A percentile compares a stretch with the other conserved stretches of the same genome.
phyloP scores from a whole-genome alignment of 805 yeast genomes.

The Cyberlindnera maritima region DNA sequence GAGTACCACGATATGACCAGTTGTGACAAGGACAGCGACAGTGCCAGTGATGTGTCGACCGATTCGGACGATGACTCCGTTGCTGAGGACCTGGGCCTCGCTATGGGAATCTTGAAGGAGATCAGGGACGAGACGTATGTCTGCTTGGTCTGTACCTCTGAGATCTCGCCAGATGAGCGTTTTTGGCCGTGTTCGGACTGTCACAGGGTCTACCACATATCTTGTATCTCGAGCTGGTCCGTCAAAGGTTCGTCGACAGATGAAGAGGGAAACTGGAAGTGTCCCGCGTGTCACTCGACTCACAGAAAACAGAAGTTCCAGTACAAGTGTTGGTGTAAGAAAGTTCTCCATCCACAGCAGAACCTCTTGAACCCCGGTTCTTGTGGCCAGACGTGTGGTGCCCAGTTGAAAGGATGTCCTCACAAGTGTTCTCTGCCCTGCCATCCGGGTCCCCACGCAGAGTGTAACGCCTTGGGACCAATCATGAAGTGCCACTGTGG shows the following conservation, averaged over 20 bases:
- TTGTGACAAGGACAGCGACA: background rate
- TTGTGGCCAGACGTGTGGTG: constrained; percentile 81
- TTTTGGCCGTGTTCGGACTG: constrained; percentile 83
- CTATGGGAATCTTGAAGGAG: constrained; percentile 46
- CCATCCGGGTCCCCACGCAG: constrained; percentile 88
- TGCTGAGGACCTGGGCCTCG: constrained; percentile 28
- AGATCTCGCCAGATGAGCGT: constrained; percentile 59
- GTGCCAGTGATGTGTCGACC: background rate
- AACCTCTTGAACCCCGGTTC: constrained; percentile 71
- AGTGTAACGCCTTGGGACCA: constrained; percentile 79
- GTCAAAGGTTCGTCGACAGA: constrained; percentile 66
- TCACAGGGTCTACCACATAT: constrained; percentile 79
- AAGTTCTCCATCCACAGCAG: constrained; percentile 59
- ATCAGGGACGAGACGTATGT: constrained; percentile 67
- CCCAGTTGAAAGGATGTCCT: constrained; percentile 52
- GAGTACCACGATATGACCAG: background rate
- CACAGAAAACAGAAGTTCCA: constrained; percentile 46
- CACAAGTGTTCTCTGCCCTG: constrained; percentile 76
- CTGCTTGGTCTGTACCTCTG: constrained; percentile 87
- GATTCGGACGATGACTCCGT: constrained; percentile 19
- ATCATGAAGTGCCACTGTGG: constrained; percentile 74
- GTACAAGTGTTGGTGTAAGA: constrained; percentile 89
- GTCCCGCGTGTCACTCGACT: constrained; percentile 75
- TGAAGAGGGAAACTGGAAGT: constrained; percentile 66
- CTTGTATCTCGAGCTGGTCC: constrained; percentile 89